Evolutionary conservation across 805 yeast species (phyloP).

Genomic region (Phaffomyces thermotolerans): DNA sequence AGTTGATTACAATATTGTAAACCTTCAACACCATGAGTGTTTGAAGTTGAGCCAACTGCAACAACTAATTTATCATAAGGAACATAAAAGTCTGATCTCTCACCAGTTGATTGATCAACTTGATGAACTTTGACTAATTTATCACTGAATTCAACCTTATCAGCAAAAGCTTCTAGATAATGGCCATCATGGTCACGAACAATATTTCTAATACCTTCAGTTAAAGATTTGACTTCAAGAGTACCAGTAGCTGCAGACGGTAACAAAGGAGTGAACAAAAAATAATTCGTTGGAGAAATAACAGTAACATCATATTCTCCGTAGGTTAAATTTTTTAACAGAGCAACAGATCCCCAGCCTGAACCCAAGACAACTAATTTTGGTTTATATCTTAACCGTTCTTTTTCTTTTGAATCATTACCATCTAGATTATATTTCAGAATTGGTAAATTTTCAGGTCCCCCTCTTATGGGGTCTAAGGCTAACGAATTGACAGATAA

Average conservation of each 20-base stretch:
- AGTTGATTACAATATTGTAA: conserved; percentile 51
- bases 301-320: conserved; percentile 59
- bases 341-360: conserved; percentile 67
- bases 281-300: conserved; percentile 62
- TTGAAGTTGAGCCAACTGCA: conserved; percentile 62
- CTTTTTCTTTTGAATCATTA: conserved; percentile 43
- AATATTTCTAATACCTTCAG: conserved; percentile 56
- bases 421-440: conserved; percentile 50
- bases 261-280: conserved; percentile 60
- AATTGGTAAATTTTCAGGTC: conserved; percentile 66
- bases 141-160: conserved; percentile 47
- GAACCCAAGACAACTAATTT: conserved; percentile 56
- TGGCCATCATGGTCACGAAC: conserved; percentile 49
- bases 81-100: conserved; percentile 41
- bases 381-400: conserved; percentile 41
- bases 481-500: conserved; percentile 47
- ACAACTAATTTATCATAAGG: conserved; percentile 67
- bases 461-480: conserved; percentile 50
- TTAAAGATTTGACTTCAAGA: conserved; percentile 53
- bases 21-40: conserved; percentile 69
- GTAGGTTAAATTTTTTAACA: conserved; percentile 43
- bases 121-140: conserved; percentile 51
- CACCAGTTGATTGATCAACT: conserved; percentile 34
- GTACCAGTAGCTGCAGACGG: conserved; percentile 71
- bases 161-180: conserved; percentile 56